Evolutionary conservation across 2,329 filamentous ascomycete genomes (phyloP), one percentile per base, ranked within the genome.

Genomic region (Botrytis cinerea): DNA sequence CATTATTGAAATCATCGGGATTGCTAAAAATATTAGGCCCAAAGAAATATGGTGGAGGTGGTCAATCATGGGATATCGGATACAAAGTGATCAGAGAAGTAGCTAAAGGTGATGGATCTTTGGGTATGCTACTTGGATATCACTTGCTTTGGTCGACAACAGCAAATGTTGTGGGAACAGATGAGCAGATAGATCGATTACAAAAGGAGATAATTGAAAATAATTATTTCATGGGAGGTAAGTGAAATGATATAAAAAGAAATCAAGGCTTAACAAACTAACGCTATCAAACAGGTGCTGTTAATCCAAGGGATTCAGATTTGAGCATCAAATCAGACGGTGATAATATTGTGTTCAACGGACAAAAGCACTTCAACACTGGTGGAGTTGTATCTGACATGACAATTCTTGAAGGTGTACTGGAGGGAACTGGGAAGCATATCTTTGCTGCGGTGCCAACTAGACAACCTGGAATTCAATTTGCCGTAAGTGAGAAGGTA

Each of bases 291-390:
- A 18, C 61, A 80, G 79, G 83, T n/a, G 87, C 90, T 0, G 90
- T 92, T 32, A 92, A 92, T 75, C 89, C 89, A 0, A 86, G 90
- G 5, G 89, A 92, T 78, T 88, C 83, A 57, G 89, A 91, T 76
- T 81, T 91, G 14, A 86, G 84, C 45, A 89, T 90, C 74, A 87
- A 83, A 0, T 80, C 83, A 1, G 84, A 88, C 1, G 88, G 86
- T 1, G 86, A 89, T 6, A 81, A 85, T 3, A 80, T 91, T 22
- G 79, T 89, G 2, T 91, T 90, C 80, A 87, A 87, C 73, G 89
- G 90, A 1, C 85, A 84, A 80, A 92, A 92, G 80, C 84, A 87
- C 81, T 92, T 92, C 83, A 92, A 90, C 78, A 92, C 90, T 0
- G 90, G 90, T 0, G 90, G 89, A 40, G 89, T 91, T 0, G 84